phyloP scores from a whole-genome alignment of 192 early-diverging fungal genomes.

The Rhizophagus sp. region DNA sequence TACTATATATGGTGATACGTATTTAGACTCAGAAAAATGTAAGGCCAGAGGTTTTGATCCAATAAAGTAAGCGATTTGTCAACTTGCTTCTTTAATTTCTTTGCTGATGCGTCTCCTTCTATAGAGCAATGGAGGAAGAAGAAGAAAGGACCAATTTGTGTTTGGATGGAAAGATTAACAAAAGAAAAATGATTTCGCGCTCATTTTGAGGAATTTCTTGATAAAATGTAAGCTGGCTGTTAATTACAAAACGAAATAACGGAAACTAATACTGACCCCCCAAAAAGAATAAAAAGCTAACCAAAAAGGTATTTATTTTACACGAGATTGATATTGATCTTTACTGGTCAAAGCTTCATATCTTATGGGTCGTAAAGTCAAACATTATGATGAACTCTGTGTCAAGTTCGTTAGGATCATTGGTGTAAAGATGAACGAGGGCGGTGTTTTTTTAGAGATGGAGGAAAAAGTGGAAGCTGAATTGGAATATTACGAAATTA shows the following conservation, averaged over 20 bases:
- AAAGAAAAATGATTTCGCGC: constrained; percentile 1
- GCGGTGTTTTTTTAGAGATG: constrained; percentile 10
- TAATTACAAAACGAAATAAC: constrained; percentile 18
- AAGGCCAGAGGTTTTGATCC: constrained; percentile 12
- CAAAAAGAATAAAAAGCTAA: too few relatives aligned
- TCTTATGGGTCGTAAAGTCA: neutral
- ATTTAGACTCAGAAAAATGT: constrained; percentile 21
- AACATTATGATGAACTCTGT: neutral
- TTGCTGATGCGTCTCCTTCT: neutral
- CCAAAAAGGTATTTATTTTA: too few relatives aligned
- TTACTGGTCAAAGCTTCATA: constrained; percentile 8
- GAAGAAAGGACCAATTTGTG: neutral
- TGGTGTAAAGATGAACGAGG: neutral
- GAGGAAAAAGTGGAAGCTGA: constrained; percentile 15
- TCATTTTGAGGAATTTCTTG: neutral
- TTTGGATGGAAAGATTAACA: neutral
- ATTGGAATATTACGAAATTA: constrained; percentile 24
- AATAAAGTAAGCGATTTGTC: neutral
- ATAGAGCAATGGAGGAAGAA: neutral
- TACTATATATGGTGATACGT: constrained; percentile 15
- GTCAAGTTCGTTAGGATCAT: neutral
- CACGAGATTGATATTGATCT: constrained; percentile 3
- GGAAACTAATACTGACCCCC: too few relatives aligned
- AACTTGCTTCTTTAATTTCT: neutral
- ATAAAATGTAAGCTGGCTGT: constrained; percentile 7